Percentiles rank a stretch among this genome's conserved stretches.
These are phyloP conservation scores for Coemansia sp. DNA, from an alignment of 192 early-diverging fungal genomes.

Conservation along the genomic window DNA sequence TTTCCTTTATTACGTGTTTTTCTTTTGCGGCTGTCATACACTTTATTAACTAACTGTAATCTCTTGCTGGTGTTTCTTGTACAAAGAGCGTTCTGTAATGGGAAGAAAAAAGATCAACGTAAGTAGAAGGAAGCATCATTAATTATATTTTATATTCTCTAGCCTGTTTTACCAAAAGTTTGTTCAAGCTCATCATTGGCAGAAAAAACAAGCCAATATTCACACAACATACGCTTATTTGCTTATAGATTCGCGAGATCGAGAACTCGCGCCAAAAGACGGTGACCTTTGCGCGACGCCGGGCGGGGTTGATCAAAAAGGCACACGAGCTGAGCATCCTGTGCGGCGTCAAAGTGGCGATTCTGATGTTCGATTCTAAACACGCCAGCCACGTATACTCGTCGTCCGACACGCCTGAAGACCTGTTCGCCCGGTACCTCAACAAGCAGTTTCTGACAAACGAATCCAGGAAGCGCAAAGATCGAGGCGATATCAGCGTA, in stretches of 20 bases:
- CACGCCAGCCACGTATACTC: slow-evolving; percentile 57
- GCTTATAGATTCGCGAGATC: slow-evolving; percentile 45
- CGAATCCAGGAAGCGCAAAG: slow-evolving; percentile 54
- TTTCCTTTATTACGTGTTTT: background rate
- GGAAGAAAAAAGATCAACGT: slow-evolving; percentile 57
- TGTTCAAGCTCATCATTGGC: too few relatives aligned
- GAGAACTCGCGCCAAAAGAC: slow-evolving; percentile 54
- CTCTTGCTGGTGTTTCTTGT: background rate
- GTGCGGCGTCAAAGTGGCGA: slow-evolving; percentile 51
- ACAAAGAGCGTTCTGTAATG: slow-evolving; percentile 13
- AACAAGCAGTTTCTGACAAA: slow-evolving; percentile 57
- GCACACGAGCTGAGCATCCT: slow-evolving; percentile 55
- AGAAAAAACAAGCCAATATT: too few relatives aligned
- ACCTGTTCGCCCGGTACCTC: slow-evolving; percentile 46
- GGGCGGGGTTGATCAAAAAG: slow-evolving; percentile 57
- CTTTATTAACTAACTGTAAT: too few relatives aligned
- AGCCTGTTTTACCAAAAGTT: too few relatives aligned
- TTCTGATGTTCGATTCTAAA: slow-evolving; percentile 55
- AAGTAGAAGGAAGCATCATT: too few relatives aligned
- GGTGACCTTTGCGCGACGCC: slow-evolving; percentile 55
- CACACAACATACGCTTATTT: background rate
- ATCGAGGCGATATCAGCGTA: slow-evolving; percentile 6
- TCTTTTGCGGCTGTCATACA: background rate
- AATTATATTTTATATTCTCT: too few relatives aligned
- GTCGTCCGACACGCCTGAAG: slow-evolving; percentile 37